Percentiles rank a stretch among this genome's conserved stretches.
These are phyloP conservation scores for Aegilops sharonensis DNA, from an alignment of 176 grass and related monocot species.

Conservation along the genomic window DNA sequence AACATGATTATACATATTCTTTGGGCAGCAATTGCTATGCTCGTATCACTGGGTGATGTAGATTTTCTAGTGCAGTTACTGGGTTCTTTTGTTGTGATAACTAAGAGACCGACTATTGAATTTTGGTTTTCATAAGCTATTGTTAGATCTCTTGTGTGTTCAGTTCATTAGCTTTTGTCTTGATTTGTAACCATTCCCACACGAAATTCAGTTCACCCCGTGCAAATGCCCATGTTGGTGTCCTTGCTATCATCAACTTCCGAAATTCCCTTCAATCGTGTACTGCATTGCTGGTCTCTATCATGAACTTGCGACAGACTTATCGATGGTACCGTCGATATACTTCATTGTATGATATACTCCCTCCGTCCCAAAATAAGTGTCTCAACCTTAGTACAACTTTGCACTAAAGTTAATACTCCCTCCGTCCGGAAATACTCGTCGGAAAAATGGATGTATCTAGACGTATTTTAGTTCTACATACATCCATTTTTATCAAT, in stretches of 20 bases:
- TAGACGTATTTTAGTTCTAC: too few species aligned
- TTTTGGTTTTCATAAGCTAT: not conserved
- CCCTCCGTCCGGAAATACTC: too few species aligned
- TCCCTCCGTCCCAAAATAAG: too few species aligned
- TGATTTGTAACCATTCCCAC: not conserved
- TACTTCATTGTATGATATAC: not conserved
- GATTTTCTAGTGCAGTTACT: not conserved
- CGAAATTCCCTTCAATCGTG: not conserved
- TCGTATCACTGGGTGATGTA: not conserved
- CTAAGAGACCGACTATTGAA: not conserved
- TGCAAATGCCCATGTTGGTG: not conserved
- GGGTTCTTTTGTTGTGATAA: not conserved
- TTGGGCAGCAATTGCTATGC: conserved; percentile 19
- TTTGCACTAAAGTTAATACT: too few species aligned
- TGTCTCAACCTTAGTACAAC: too few species aligned
- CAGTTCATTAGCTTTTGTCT: not conserved
- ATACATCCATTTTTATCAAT: too few species aligned
- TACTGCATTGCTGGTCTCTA: not conserved
- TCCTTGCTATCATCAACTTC: too few species aligned
- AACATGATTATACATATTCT: conserved; percentile 21
- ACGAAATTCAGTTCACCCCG: not conserved
- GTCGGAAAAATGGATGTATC: too few species aligned
- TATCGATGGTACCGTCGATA: not conserved
- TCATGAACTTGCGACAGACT: not conserved
- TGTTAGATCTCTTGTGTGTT: not conserved